Conservation (phyloP, 768 basidiomycete species). For the Pleurotus cornucopiae region DNA sequence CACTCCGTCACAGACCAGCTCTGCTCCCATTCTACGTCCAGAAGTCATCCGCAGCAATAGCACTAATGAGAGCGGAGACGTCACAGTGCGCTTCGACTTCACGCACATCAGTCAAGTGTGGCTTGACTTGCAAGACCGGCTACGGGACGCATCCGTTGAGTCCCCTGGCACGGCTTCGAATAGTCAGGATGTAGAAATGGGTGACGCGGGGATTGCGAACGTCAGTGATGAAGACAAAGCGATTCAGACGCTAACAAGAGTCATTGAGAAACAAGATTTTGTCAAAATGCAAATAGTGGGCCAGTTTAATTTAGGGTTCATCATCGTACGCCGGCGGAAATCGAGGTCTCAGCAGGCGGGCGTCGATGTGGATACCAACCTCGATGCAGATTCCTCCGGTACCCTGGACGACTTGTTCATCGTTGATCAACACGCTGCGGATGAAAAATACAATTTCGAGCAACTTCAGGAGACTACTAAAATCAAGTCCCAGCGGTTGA, state of each 20-base stretch:
- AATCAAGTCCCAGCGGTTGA: slow-evolving; percentile 81
- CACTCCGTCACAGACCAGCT: neutral
- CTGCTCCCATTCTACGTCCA: slow-evolving; percentile 23
- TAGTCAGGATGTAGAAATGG: neutral
- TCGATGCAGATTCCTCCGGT: slow-evolving; percentile 10
- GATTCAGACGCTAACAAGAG: slow-evolving; percentile 70
- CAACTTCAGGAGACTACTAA: slow-evolving; percentile 85
- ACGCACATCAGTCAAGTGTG: slow-evolving; percentile 22
- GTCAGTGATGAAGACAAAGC: slow-evolving; percentile 47
- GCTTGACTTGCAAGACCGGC: slow-evolving; percentile 10
- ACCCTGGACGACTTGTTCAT: slow-evolving; percentile 89
- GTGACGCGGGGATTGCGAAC: slow-evolving; percentile 37
- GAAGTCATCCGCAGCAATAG: slow-evolving; percentile 37
- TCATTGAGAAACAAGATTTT: slow-evolving; percentile 88
- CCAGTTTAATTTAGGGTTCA: slow-evolving; percentile 96
- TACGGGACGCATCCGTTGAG: neutral
- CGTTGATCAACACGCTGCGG: slow-evolving; percentile 94
- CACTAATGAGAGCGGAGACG: slow-evolving; percentile 15
- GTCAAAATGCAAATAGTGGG: slow-evolving; percentile 79
- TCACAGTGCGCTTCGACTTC: slow-evolving; percentile 31
- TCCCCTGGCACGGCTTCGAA: neutral
- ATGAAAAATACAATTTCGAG: slow-evolving; percentile 99
- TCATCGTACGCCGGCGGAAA: slow-evolving; percentile 68
- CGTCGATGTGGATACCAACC: neutral
- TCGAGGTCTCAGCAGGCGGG: neutral